Evolutionary conservation across 768 basidiomycete genomes (phyloP).

Genomic region (Mycena olivaceomarginata): DNA sequence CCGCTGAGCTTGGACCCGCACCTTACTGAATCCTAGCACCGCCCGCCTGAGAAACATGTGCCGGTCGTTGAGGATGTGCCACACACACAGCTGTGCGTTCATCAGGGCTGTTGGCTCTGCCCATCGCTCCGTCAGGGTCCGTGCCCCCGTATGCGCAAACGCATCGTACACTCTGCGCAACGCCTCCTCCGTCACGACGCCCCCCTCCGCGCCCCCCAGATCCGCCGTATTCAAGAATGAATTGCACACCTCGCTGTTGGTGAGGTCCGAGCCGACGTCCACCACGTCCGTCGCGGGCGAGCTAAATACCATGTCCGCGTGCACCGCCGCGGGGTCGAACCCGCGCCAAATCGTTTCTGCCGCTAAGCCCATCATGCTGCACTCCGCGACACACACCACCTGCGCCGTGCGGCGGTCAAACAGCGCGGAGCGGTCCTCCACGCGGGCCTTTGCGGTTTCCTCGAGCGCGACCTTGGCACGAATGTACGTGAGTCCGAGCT

Average conservation of each 20-base stretch:
- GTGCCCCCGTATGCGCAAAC: slow-evolving; percentile 24
- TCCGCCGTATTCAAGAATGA: slow-evolving; percentile 23
- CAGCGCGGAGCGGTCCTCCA: slow-evolving; percentile 6
- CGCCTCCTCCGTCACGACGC: slow-evolving; percentile 20
- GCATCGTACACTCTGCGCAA: slow-evolving; percentile 35
- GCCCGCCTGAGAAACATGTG: slow-evolving; percentile 31
- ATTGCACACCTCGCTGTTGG: slow-evolving; percentile 26
- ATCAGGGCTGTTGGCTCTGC: slow-evolving; percentile 24
- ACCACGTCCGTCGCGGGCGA: slow-evolving; percentile 25
- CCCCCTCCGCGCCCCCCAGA: slow-evolving; percentile 1
- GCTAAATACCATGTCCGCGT: slow-evolving; percentile 30
- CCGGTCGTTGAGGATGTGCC: slow-evolving; percentile 29
- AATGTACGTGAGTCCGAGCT: slow-evolving; percentile 23
- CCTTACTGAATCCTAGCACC: slow-evolving; percentile 24
- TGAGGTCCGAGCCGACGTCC: slow-evolving; percentile 30
- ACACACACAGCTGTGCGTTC: slow-evolving; percentile 1
- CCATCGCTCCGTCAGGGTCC: slow-evolving; percentile 17
- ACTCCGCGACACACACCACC: slow-evolving; percentile 20
- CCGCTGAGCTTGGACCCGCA: background rate
- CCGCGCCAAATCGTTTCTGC: slow-evolving; percentile 28
- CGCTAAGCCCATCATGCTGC: slow-evolving; percentile 23
- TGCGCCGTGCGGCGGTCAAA: slow-evolving; percentile 24
- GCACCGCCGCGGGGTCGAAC: slow-evolving; percentile 21
- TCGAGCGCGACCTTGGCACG: slow-evolving; percentile 19
- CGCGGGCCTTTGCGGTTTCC: background rate